These are phyloP conservation scores for Amoebophrya sp. DNA, from an alignment of 169 alveolate species.

Conservation along the genomic window DNA sequence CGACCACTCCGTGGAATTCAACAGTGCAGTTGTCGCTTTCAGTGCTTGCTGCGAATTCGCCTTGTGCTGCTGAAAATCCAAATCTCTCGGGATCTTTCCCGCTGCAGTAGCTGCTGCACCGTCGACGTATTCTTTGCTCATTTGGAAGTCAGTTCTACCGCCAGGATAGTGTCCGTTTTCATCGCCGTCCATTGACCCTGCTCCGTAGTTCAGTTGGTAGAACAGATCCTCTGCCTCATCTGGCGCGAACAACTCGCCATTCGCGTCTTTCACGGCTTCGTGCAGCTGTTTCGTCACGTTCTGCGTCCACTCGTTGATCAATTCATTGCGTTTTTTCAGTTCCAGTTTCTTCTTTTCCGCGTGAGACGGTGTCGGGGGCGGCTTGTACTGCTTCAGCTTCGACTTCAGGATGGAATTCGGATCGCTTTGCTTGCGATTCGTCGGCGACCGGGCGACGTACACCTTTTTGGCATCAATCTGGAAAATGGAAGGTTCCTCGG, in stretches of 20 bases:
- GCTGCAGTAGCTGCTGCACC: not conserved
- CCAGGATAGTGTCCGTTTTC: not conserved
- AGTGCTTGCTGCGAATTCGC: too few species aligned
- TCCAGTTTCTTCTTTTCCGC: not conserved
- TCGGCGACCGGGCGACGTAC: too few species aligned
- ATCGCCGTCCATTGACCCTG: not conserved
- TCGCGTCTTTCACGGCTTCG: not conserved
- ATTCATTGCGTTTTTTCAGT: not conserved
- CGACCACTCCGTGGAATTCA: not conserved
- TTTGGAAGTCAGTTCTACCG: not conserved
- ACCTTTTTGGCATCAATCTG: too few species aligned
- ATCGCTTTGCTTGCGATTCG: too few species aligned
- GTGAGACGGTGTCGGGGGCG: too few species aligned
- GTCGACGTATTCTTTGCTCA: not conserved
- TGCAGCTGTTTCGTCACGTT: not conserved
- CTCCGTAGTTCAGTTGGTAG: not conserved
- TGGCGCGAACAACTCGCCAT: not conserved
- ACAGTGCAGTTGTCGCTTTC: not conserved
- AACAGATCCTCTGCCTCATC: not conserved
- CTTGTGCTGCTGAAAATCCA: too few species aligned
- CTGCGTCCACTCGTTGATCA: conserved; percentile 2
- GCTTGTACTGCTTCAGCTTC: too few species aligned
- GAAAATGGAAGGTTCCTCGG: too few species aligned
- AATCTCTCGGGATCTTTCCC: not conserved
- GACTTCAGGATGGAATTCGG: too few species aligned